These are phyloP conservation scores for Cryptococcus hybrid DNA, from an alignment of 1,284 basidiomycete genomes.

Conservation along the genomic window DNA sequence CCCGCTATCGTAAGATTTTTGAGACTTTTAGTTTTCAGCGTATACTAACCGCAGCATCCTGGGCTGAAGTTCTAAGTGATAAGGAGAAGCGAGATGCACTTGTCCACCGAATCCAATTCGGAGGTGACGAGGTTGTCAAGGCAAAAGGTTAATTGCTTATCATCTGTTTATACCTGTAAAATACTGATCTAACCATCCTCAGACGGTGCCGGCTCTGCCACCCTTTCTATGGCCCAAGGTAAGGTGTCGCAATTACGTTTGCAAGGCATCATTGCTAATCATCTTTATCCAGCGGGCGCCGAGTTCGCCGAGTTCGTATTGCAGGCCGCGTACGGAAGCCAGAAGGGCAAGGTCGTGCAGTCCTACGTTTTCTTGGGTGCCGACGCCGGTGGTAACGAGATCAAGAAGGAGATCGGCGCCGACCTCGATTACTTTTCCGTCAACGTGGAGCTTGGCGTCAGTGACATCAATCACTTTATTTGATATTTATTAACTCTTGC, in stretches of 20 bases:
- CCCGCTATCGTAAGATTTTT: slow-evolving; percentile 40
- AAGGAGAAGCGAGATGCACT: slow-evolving; percentile 63
- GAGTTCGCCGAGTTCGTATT: slow-evolving; percentile 82
- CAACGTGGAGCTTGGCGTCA: slow-evolving; percentile 83
- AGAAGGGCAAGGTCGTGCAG: slow-evolving; percentile 78
- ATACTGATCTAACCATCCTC: slow-evolving; percentile 62
- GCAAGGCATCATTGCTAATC: too few species aligned
- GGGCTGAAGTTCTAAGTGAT: slow-evolving; percentile 52
- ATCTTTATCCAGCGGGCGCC: slow-evolving; percentile 61
- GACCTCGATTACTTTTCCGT: slow-evolving; percentile 83
- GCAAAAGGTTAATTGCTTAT: slow-evolving; percentile 39
- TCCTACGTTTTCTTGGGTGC: slow-evolving; percentile 78
- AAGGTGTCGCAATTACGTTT: slow-evolving; percentile 12
- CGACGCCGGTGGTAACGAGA: slow-evolving; percentile 47
- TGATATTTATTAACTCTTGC: slow-evolving; percentile 1
- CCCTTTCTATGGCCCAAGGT: slow-evolving; percentile 85
- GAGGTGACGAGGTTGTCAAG: slow-evolving; percentile 72
- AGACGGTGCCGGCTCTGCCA: slow-evolving; percentile 85
- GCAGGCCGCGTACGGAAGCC: slow-evolving; percentile 74
- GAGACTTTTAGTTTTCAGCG: too few species aligned
- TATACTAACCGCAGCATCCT: slow-evolving; percentile 10
- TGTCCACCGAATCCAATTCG: slow-evolving; percentile 75
- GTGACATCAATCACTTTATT: slow-evolving; percentile 13
- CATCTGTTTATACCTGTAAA: too few species aligned
- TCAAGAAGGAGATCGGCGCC: slow-evolving; percentile 51